These are phyloP conservation scores for Paramecium bursaria DNA, from an alignment of 73 alveolate genomes.

Conservation along the genomic window DNA sequence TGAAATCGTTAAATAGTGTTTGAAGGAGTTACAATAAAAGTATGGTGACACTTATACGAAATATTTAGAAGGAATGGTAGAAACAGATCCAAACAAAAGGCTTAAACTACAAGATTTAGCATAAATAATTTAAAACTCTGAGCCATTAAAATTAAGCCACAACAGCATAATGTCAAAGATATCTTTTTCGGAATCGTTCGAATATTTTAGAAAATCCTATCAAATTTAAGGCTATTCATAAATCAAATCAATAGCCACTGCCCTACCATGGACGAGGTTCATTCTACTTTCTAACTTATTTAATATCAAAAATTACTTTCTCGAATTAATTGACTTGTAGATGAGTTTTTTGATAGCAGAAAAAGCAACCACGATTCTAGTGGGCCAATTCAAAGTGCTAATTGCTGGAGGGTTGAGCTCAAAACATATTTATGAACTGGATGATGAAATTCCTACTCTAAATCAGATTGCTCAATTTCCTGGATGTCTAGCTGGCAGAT, in stretches of 20 bases:
- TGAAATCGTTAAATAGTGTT: background rate
- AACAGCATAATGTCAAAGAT: conserved; percentile 2
- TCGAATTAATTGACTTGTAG: background rate
- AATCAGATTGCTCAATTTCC: background rate
- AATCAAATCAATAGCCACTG: background rate
- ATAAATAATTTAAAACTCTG: background rate
- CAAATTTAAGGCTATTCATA: background rate
- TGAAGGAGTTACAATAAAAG: conserved; percentile 11
- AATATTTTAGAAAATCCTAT: conserved; percentile 10
- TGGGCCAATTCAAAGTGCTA: background rate
- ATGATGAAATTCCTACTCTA: conserved; percentile 27
- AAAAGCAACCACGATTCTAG: conserved; percentile 6
- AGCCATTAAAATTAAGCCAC: background rate
- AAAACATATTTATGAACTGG: background rate
- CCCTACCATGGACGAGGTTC: conserved; percentile 33
- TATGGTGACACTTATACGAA: conserved; percentile 10
- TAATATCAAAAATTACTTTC: conserved; percentile 36
- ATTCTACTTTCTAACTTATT: conserved; percentile 11
- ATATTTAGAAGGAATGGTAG: conserved; percentile 44
- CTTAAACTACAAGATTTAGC: conserved; percentile 19
- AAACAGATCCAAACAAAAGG: conserved; percentile 27
- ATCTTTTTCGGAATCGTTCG: conserved; percentile 32
- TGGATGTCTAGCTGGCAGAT: background rate
- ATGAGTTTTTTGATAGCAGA: conserved; percentile 1
- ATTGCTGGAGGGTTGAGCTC: conserved; percentile 16